Conservation (phyloP, 2,329 filamentous ascomycete genomes). For the Zalaria sp. region DNA sequence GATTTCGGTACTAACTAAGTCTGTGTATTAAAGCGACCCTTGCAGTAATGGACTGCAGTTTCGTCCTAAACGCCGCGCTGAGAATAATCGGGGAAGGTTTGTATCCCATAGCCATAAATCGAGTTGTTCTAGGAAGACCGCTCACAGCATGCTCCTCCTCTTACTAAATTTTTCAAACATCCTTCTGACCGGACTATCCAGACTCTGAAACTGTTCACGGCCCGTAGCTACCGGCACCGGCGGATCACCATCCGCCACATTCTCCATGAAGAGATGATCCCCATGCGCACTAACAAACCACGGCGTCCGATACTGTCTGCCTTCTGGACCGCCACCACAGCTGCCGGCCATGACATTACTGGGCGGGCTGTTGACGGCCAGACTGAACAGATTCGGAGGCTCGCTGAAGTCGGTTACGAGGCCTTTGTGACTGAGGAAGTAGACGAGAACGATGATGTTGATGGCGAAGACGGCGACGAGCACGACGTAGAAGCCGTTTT, state of each 20-base stretch:
- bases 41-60: no score
- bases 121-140: no score
- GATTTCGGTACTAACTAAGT: no score
- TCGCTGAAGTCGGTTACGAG: conserved; percentile 69
- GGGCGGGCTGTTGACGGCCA: conserved; percentile 53
- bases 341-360: conserved; percentile 37
- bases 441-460: conserved; percentile 51
- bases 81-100: no score
- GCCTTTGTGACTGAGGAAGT: conserved; percentile 44
- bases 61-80: no score
- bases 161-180: conserved; percentile 22
- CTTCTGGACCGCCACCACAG: conserved; percentile 41
- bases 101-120: no score
- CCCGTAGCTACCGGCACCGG: conserved; percentile 5
- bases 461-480: conserved; percentile 51
- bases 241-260: conserved; percentile 9
- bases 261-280: conserved; percentile 38
- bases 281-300: conserved; percentile 21
- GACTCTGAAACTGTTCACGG: conserved; percentile 16
- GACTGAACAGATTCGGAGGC: conserved; percentile 58
- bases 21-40: no score
- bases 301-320: conserved; percentile 31
- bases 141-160: conserved; percentile 20
- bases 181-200: conserved; percentile 18
- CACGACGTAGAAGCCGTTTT: conserved; percentile 52